Conservation (phyloP, 352 stramenopile species). For the Pythium rhizo-oryzae region DNA sequence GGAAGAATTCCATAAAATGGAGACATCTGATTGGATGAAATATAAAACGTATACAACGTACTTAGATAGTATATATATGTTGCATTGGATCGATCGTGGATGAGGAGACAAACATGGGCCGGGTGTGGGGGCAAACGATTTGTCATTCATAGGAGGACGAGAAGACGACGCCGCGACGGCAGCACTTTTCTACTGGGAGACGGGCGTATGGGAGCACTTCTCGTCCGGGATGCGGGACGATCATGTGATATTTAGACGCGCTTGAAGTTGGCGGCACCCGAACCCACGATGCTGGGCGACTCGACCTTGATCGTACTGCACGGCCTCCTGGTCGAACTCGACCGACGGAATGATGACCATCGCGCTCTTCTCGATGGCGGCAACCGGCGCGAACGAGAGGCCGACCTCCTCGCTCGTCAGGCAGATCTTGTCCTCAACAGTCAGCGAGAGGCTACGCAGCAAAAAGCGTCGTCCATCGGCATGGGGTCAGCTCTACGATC, state of each 20-base stretch:
- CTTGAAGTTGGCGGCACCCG: constrained; percentile 79
- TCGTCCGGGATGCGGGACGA: background rate
- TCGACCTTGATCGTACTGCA: constrained; percentile 79
- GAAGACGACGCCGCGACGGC: background rate
- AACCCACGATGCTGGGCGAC: constrained; percentile 77
- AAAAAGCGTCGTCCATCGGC: too few relatives aligned
- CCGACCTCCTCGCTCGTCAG: constrained; percentile 68
- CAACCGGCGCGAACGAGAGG: constrained; percentile 73
- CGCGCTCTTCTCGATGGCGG: constrained; percentile 71
- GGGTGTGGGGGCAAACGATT: background rate
- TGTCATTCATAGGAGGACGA: background rate
- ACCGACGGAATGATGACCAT: constrained; percentile 79
- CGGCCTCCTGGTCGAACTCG: constrained; percentile 66
- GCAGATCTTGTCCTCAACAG: constrained; percentile 80
- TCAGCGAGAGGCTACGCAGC: constrained; percentile 72
- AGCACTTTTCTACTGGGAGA: background rate
- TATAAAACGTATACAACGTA: background rate
- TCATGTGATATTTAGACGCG: constrained; percentile 56
- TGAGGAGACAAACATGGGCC: background rate
- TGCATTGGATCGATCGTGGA: too few relatives aligned
- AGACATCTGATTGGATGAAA: constrained; percentile 24
- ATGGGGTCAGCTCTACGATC: too few relatives aligned
- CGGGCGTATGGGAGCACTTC: background rate
- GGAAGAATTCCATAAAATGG: constrained; percentile 18
- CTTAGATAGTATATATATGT: constrained; percentile 6